These are phyloP conservation scores for Heritiera littoralis DNA, from an alignment of 345 rosid species.

Conservation along the genomic window DNA sequence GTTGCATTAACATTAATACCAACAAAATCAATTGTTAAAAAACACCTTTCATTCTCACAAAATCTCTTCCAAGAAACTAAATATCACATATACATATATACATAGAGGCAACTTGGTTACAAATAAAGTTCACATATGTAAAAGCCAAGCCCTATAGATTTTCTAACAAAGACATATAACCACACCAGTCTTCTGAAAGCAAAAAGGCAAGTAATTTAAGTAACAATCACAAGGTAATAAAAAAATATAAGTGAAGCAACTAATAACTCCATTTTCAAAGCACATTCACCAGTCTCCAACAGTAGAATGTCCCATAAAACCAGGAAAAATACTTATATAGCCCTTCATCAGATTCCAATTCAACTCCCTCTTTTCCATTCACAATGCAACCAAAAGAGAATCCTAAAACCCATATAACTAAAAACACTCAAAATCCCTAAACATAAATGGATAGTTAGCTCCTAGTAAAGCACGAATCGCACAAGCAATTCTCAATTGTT, in stretches of 20 bases:
- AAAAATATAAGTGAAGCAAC: background rate
- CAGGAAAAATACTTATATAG: background rate
- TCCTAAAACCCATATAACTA: background rate
- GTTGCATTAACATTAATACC: background rate
- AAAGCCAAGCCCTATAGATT: background rate
- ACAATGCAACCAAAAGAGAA: background rate
- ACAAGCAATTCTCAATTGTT: background rate
- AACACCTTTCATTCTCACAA: background rate
- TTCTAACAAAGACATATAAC: background rate
- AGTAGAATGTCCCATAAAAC: background rate
- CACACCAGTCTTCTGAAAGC: background rate
- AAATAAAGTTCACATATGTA: background rate
- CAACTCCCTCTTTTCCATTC: background rate
- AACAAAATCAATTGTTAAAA: background rate
- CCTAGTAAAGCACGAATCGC: background rate
- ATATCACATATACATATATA: background rate
- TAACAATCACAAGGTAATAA: background rate
- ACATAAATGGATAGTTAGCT: background rate
- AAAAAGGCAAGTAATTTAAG: background rate
- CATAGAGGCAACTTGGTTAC: background rate
- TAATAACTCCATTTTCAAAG: background rate
- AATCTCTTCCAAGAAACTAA: slow-evolving; percentile 1
- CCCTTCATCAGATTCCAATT: background rate
- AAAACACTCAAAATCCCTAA: background rate
- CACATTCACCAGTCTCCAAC: background rate